phyloP scores from a whole-genome alignment of 2,329 filamentous ascomycete genomes.

The Daldinia sp. region DNA sequence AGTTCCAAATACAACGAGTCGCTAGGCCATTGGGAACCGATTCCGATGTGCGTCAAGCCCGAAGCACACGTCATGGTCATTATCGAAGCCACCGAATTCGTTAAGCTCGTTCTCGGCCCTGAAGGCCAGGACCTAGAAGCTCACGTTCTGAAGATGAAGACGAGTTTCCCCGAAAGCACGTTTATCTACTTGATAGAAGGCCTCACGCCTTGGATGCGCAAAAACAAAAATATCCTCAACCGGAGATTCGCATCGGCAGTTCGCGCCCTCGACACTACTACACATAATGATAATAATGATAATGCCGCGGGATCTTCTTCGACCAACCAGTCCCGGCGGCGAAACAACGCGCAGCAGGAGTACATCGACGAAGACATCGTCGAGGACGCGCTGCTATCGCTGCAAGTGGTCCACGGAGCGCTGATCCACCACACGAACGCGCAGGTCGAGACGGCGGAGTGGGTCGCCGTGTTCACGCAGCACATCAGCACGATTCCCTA shows the following conservation, averaged over 20 bases:
- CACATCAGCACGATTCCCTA: constrained; percentile 83
- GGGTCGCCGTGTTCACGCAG: constrained; percentile 80
- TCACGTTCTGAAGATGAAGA: constrained; percentile 69
- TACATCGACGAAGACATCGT: constrained; percentile 75
- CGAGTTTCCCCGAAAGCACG: constrained; percentile 63
- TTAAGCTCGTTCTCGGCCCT: constrained; percentile 65
- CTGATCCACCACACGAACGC: constrained; percentile 77
- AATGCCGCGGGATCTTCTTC: constrained; percentile 44
- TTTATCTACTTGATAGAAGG: constrained; percentile 81
- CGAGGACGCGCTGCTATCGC: constrained; percentile 76
- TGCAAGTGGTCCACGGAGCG: constrained; percentile 75
- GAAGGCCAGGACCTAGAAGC: constrained; percentile 66
- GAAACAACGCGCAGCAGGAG: constrained; percentile 55
- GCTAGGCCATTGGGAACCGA: constrained; percentile 73
- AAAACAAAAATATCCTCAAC: constrained; percentile 75
- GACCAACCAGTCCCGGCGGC: constrained; percentile 48
- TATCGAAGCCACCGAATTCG: constrained; percentile 73
- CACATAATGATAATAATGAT: too few species aligned
- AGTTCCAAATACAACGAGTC: constrained; percentile 71
- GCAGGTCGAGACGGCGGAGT: constrained; percentile 74
- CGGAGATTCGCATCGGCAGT: constrained; percentile 76
- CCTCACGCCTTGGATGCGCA: constrained; percentile 73
- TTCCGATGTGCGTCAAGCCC: constrained; percentile 61
- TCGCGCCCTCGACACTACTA: constrained; percentile 58
- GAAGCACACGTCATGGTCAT: constrained; percentile 74